These are phyloP conservation scores for Cryptococcus hybrid DNA, from an alignment of 1,284 basidiomycete species.

Conservation along the genomic window DNA sequence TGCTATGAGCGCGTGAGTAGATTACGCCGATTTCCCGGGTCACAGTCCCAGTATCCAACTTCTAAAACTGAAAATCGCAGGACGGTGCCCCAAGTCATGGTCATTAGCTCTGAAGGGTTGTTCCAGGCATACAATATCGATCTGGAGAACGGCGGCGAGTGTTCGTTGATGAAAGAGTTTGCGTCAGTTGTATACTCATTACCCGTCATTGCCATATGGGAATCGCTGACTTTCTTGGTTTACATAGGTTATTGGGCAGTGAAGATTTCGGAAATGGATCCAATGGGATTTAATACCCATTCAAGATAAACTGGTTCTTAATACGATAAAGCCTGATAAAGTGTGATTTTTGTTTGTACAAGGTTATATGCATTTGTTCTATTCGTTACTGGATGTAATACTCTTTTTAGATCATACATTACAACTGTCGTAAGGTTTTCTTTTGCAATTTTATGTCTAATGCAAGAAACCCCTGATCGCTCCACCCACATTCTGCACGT, in stretches of 20 bases:
- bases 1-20: constrained; percentile 72
- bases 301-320: too few species aligned
- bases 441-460: neutral
- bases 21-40: too few species aligned
- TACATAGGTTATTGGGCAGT: constrained; percentile 10
- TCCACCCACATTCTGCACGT: constrained; percentile 73
- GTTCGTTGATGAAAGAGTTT: constrained; percentile 90
- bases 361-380: constrained; percentile 1
- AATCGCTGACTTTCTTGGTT: neutral
- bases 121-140: constrained; percentile 97
- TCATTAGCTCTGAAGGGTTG: constrained; percentile 90
- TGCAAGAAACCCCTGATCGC: constrained; percentile 72
- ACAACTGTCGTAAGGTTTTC: neutral
- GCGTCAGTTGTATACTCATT: constrained; percentile 48
- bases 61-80: constrained; percentile 48
- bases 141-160: constrained; percentile 94
- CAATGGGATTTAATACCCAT: too few species aligned
- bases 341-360: neutral
- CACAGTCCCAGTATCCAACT: neutral
- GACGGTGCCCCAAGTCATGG: constrained; percentile 95
- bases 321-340: too few species aligned
- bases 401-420: neutral
- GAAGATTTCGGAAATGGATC: constrained; percentile 6
- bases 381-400: neutral
- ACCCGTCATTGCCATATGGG: neutral